Evolutionary conservation across 371 early-diverging fungal genomes (phyloP).

Genomic region (Phascolomyces articulosus): DNA sequence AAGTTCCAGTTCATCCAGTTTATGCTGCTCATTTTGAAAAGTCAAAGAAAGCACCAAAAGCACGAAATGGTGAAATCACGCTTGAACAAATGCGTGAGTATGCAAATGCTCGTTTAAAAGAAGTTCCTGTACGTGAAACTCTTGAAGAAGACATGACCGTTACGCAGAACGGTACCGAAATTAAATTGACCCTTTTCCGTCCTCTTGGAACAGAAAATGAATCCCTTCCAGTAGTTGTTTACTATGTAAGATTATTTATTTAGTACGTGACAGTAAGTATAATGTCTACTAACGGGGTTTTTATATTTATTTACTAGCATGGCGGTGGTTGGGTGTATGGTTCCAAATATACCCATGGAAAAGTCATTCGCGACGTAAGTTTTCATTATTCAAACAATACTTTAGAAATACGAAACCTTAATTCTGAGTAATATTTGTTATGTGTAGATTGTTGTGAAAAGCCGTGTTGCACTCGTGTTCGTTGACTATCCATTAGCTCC

Average conservation of each 20-base stretch:
- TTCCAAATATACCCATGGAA: conserved; percentile 17
- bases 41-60: conserved; percentile 3
- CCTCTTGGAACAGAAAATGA: conserved; percentile 20
- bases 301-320: no score
- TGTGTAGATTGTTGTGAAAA: conserved; percentile 13
- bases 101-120: not conserved
- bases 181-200: conserved; percentile 11
- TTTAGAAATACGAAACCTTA: no score
- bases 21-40: conserved; percentile 14
- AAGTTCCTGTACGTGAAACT: conserved; percentile 1
- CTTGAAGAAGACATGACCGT: conserved; percentile 9
- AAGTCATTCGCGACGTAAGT: conserved; percentile 20
- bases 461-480: conserved; percentile 21
- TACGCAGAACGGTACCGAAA: not conserved
- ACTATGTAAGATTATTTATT: conserved; percentile 13
- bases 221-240: conserved; percentile 20
- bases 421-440: not conserved
- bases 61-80: not conserved
- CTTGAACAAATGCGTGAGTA: conserved; percentile 6
- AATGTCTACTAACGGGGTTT: no score
- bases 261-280: no score
- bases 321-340: conserved; percentile 30
- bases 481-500: conserved; percentile 31
- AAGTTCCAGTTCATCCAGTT: conserved; percentile 12
- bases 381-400: not conserved